These are phyloP conservation scores for Cladosporium sp. DNA, from an alignment of 2,329 filamentous ascomycete species.

Conservation along the genomic window DNA sequence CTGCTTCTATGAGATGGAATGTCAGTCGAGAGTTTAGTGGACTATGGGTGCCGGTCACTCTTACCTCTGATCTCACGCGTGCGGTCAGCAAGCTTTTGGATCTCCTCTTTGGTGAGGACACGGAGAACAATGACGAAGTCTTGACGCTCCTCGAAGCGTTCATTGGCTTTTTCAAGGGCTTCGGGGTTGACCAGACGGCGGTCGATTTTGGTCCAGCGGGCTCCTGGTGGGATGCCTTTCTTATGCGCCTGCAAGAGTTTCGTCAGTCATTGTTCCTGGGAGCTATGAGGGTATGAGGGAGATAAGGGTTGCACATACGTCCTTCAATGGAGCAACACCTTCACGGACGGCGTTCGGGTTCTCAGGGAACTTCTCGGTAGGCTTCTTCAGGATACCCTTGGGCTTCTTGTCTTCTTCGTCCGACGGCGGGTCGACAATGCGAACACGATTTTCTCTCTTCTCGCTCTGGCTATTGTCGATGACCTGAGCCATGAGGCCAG, in stretches of 20 bases:
- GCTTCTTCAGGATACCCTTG: slow-evolving; percentile 81
- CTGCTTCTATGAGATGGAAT: slow-evolving; percentile 13
- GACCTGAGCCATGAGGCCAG: slow-evolving; percentile 26
- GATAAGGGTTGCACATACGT: slow-evolving; percentile 37
- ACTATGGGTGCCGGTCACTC: not conserved
- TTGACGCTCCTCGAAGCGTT: slow-evolving; percentile 85
- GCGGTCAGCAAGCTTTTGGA: slow-evolving; percentile 77
- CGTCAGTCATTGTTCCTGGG: slow-evolving; percentile 12
- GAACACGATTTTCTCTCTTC: slow-evolving; percentile 37
- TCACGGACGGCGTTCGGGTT: slow-evolving; percentile 78
- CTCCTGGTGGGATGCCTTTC: slow-evolving; percentile 54
- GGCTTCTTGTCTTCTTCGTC: slow-evolving; percentile 61
- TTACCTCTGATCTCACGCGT: slow-evolving; percentile 72
- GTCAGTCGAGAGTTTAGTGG: slow-evolving; percentile 8
- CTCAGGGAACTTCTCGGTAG: slow-evolving; percentile 79
- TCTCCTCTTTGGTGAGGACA: slow-evolving; percentile 83
- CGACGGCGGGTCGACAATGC: slow-evolving; percentile 66
- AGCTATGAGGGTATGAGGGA: not conserved
- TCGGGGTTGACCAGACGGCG: slow-evolving; percentile 85
- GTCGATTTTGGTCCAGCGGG: slow-evolving; percentile 91
- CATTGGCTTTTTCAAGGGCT: slow-evolving; percentile 78
- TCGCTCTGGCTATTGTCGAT: slow-evolving; percentile 32
- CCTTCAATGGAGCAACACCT: slow-evolving; percentile 90
- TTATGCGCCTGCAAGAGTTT: slow-evolving; percentile 26
- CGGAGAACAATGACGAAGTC: slow-evolving; percentile 91